phyloP scores from a whole-genome alignment of 495 filamentous ascomycete species.

The Hyaloscypha hepaticicola region DNA sequence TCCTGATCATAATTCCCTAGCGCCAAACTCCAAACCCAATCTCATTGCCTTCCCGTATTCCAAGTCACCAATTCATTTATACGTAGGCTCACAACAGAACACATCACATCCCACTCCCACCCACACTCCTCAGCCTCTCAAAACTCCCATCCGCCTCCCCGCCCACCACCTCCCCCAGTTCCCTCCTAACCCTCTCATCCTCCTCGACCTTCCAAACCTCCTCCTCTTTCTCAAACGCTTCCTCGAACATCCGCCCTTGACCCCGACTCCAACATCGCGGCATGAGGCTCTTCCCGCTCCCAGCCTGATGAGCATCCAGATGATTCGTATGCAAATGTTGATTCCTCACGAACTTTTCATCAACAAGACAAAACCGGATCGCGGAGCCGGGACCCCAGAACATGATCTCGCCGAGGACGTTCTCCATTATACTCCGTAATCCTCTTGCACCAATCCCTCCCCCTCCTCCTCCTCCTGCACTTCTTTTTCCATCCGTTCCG shows the following conservation, averaged over 20 bases:
- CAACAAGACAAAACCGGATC: constrained; percentile 52
- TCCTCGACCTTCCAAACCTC: constrained; percentile 34
- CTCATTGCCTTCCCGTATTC: no score
- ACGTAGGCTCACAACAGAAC: no score
- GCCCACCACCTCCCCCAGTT: constrained; percentile 33
- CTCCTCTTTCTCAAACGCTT: constrained; percentile 55
- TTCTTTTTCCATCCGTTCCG: constrained; percentile 13
- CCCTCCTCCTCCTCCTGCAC: not conserved
- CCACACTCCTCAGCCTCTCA: constrained; percentile 12
- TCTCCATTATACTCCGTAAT: constrained; percentile 85
- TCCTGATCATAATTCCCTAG: not conserved
- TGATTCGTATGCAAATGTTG: not conserved
- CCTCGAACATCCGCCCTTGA: constrained; percentile 50
- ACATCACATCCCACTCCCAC: constrained; percentile 12
- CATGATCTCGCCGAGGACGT: constrained; percentile 83
- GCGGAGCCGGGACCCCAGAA: constrained; percentile 76
- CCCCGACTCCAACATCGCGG: constrained; percentile 41
- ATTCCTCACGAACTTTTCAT: constrained; percentile 23
- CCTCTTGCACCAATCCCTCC: constrained; percentile 89
- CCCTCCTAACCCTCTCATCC: constrained; percentile 7
- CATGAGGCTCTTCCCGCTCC: constrained; percentile 14
- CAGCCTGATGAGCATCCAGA: constrained; percentile 4
- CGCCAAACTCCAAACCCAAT: not conserved
- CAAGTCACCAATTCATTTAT: no score
- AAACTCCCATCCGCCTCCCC: constrained; percentile 38